A percentile compares a stretch with the other conserved stretches of the same genome.
Conservation (phyloP, 805 yeast genomes). For the Wickerhamiella spandovensis region DNA sequence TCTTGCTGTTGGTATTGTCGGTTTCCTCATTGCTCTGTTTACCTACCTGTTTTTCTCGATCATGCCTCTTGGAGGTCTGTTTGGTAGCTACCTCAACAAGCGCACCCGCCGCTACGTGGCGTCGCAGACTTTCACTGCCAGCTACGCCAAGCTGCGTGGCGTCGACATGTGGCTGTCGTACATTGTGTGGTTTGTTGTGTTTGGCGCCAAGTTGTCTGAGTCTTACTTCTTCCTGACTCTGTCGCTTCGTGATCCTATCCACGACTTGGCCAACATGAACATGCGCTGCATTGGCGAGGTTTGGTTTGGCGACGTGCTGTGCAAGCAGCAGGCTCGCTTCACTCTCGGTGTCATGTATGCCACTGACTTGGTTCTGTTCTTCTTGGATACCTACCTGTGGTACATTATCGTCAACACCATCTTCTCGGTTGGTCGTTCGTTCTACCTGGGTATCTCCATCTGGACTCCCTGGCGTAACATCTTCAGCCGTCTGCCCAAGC, state of each 20-base stretch:
- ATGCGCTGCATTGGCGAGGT: constrained; percentile 95
- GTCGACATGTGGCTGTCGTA: constrained; percentile 95
- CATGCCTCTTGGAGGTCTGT: constrained; percentile 94
- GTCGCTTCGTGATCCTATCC: constrained; percentile 87
- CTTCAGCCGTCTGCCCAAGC: constrained; percentile 94
- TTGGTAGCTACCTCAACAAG: constrained; percentile 82
- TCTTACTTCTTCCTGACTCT: constrained; percentile 85
- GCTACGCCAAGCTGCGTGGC: constrained; percentile 67
- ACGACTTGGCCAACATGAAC: constrained; percentile 67
- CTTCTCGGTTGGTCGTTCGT: constrained; percentile 94
- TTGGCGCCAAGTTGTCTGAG: constrained; percentile 77
- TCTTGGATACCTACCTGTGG: constrained; percentile 98
- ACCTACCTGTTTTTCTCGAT: constrained; percentile 77
- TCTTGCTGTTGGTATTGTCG: constrained; percentile 65
- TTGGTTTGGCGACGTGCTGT: constrained; percentile 63
- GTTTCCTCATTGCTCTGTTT: constrained; percentile 75
- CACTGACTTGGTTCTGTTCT: constrained; percentile 88
- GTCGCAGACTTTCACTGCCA: constrained; percentile 91
- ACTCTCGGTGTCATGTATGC: constrained; percentile 85
- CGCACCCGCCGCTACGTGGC: constrained; percentile 80
- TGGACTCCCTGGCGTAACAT: constrained; percentile 99
- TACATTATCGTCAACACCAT: constrained; percentile 89
- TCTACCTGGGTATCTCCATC: constrained; percentile 96
- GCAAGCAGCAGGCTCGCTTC: constrained; percentile 78
- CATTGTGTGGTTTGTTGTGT: constrained; percentile 78